Conservation (phyloP, 1,139 yeast genomes). For the Hyphopichia burtonii region DNA sequence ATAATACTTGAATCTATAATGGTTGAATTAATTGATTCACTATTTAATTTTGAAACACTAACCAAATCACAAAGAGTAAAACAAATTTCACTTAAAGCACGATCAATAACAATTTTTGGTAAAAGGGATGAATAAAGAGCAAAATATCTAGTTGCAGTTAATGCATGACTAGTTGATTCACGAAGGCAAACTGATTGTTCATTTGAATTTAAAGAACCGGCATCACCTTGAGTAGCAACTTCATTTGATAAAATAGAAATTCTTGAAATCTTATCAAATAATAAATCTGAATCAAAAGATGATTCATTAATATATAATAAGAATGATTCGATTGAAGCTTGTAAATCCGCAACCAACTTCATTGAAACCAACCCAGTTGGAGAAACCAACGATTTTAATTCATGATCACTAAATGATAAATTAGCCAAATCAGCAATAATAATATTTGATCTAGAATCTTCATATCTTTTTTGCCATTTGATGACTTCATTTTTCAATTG, state of each 20-base stretch:
- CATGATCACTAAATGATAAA: conserved; percentile 21
- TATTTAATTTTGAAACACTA: conserved; percentile 50
- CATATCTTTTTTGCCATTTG: conserved; percentile 50
- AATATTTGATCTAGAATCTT: conserved; percentile 36
- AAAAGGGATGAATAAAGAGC: conserved; percentile 61
- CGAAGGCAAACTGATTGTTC: conserved; percentile 47
- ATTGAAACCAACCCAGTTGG: conserved; percentile 47
- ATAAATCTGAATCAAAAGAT: conserved; percentile 33
- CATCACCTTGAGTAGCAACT: conserved; percentile 46
- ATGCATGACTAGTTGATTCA: conserved; percentile 71
- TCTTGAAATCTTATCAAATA: conserved; percentile 57
- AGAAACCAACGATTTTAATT: conserved; percentile 31
- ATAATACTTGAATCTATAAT: conserved; percentile 6
- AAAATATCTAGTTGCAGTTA: conserved; percentile 78
- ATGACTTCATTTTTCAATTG: conserved; percentile 31
- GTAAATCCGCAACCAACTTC: conserved; percentile 43
- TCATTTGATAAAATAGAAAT: conserved; percentile 51
- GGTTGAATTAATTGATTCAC: conserved; percentile 15
- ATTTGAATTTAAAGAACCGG: conserved; percentile 31
- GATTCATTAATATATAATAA: conserved; percentile 33
- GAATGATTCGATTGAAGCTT: conserved; percentile 48
- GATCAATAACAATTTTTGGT: conserved; percentile 73
- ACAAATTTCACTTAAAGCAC: conserved; percentile 74
- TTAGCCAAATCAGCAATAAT: conserved; percentile 22
- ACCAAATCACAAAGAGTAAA: conserved; percentile 73